phyloP scores from a whole-genome alignment of 1,284 basidiomycete species.

The Fomitopsis pinicola region DNA sequence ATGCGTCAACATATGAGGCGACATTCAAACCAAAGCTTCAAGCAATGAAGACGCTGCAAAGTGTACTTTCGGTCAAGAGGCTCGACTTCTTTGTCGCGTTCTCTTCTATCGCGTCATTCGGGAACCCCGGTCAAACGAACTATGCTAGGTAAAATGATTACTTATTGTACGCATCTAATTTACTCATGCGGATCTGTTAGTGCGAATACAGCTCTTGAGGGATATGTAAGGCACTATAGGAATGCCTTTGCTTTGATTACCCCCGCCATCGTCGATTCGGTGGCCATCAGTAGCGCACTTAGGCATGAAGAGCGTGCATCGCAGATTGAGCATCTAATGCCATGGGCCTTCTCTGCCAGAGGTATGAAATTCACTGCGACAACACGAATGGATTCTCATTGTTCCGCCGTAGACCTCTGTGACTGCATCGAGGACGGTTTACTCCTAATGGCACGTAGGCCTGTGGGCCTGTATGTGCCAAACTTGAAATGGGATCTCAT shows the following conservation, averaged over 20 bases:
- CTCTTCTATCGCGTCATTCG: slow-evolving; percentile 33
- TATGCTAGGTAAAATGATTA: slow-evolving; percentile 28
- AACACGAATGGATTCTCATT: neutral
- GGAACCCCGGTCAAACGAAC: slow-evolving; percentile 37
- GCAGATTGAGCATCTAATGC: slow-evolving; percentile 10
- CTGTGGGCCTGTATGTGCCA: neutral
- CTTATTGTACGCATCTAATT: neutral
- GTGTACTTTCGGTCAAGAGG: slow-evolving; percentile 15
- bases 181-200: slow-evolving; percentile 13
- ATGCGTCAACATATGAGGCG: slow-evolving; percentile 25
- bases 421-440: slow-evolving; percentile 2
- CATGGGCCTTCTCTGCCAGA: slow-evolving; percentile 23
- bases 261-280: slow-evolving; percentile 29
- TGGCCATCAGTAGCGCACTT: slow-evolving; percentile 2
- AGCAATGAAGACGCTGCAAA: slow-evolving; percentile 24
- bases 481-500: slow-evolving; percentile 1
- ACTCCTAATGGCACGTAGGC: neutral
- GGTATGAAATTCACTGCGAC: slow-evolving; percentile 15
- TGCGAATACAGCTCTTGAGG: slow-evolving; percentile 32
- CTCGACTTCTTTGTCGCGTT: slow-evolving; percentile 36
- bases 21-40: slow-evolving; percentile 29
- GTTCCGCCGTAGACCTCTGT: neutral
- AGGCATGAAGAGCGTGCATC: neutral
- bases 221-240: slow-evolving; percentile 14
- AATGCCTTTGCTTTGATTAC: slow-evolving; percentile 34